Evolutionary conservation across 2,329 filamentous ascomycete genomes (phyloP).

Genomic region (Fusarium guadeloupense): DNA sequence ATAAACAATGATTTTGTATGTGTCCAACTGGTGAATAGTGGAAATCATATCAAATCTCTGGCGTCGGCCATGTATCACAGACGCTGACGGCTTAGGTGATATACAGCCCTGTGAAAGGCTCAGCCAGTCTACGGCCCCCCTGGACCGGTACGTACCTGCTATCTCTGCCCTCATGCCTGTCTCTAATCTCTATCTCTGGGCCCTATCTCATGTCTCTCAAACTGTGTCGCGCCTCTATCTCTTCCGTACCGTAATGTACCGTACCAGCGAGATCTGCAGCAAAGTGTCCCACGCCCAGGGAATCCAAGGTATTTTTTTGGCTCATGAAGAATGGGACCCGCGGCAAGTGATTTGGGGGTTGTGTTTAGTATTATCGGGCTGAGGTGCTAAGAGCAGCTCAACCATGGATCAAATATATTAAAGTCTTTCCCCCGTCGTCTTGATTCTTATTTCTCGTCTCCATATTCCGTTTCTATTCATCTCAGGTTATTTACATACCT

Average conservation of each 20-base stretch:
- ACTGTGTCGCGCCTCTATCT: conserved; percentile 28
- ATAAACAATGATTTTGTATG: conserved; percentile 42
- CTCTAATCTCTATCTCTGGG: conserved; percentile 21
- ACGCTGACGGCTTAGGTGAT: conserved; percentile 8
- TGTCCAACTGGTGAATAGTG: conserved; percentile 40
- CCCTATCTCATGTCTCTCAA: neutral
- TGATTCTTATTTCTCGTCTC: neutral
- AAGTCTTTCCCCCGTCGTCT: conserved; percentile 28
- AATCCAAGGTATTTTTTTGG: conserved; percentile 25
- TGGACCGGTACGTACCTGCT: conserved; percentile 13
- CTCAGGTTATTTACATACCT: conserved; percentile 19
- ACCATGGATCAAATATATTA: conserved; percentile 24
- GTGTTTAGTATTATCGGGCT: neutral
- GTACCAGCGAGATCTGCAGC: conserved; percentile 31
- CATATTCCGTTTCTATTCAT: conserved; percentile 19
- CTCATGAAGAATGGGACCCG: conserved; percentile 23
- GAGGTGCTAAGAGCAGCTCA: neutral
- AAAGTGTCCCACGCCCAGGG: conserved; percentile 22
- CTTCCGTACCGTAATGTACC: too few relatives aligned
- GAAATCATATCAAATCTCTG: conserved; percentile 17
- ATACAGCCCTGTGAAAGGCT: conserved; percentile 27
- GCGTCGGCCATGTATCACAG: conserved; percentile 20
- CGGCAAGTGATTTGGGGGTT: conserved; percentile 5
- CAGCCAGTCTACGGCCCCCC: neutral
- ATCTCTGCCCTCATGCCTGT: conserved; percentile 26